phyloP scores from a whole-genome alignment of 1,139 yeast genomes.

The Zygoascus hellenicus region DNA sequence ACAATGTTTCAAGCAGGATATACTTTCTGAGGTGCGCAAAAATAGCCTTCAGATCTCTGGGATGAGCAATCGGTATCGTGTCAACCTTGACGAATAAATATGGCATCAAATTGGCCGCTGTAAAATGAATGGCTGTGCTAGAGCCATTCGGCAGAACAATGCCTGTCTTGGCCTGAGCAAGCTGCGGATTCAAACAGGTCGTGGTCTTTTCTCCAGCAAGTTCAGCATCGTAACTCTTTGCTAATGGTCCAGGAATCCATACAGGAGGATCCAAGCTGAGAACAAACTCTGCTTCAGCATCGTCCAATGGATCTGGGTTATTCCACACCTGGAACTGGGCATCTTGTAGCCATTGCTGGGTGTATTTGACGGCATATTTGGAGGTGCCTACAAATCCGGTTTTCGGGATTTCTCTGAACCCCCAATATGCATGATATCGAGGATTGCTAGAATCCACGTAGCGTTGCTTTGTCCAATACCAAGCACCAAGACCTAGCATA shows the following conservation, averaged over 20 bases:
- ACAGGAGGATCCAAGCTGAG: slow-evolving; percentile 32
- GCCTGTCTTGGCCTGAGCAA: slow-evolving; percentile 3
- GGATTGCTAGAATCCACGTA: slow-evolving; percentile 1
- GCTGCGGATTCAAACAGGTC: slow-evolving; percentile 4
- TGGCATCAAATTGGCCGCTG: slow-evolving; percentile 30
- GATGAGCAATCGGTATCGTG: slow-evolving; percentile 32
- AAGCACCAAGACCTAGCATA: slow-evolving; percentile 30
- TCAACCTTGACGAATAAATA: slow-evolving; percentile 26
- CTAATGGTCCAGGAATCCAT: slow-evolving; percentile 22
- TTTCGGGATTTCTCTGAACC: slow-evolving; percentile 11
- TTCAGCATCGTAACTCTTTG: slow-evolving; percentile 23
- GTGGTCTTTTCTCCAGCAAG: neutral
- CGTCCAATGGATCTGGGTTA: slow-evolving; percentile 24
- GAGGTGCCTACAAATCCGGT: slow-evolving; percentile 12
- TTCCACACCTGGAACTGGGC: slow-evolving; percentile 22
- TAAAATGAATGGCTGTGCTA: slow-evolving; percentile 16
- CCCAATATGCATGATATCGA: slow-evolving; percentile 3
- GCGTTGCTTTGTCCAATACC: slow-evolving; percentile 26
- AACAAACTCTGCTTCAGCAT: slow-evolving; percentile 30
- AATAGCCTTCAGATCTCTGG: slow-evolving; percentile 24
- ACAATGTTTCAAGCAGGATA: slow-evolving; percentile 14
- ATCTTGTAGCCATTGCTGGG: slow-evolving; percentile 26
- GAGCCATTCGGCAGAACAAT: slow-evolving; percentile 5
- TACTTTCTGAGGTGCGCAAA: slow-evolving; percentile 19
- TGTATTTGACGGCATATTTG: slow-evolving; percentile 23